phyloP scores from a whole-genome alignment of 306 rosid species.

The Mimosa bimucronata region DNA sequence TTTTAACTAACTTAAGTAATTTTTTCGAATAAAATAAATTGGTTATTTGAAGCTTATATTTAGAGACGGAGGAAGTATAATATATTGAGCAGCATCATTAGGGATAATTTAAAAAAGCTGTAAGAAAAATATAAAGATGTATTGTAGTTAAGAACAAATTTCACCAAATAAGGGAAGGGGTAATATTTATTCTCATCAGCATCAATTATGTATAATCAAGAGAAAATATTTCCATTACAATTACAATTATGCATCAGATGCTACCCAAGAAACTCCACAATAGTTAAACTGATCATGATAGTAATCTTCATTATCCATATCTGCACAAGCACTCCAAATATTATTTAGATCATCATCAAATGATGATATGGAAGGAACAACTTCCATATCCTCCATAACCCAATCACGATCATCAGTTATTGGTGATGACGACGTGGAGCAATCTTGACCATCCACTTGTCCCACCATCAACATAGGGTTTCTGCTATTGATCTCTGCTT shows the following conservation, averaged over 20 bases:
- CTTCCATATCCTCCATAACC: conserved; percentile 41
- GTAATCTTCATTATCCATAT: conserved; percentile 22
- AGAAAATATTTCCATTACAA: not conserved
- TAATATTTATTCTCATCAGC: too few species aligned
- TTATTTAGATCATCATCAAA: conserved; percentile 8
- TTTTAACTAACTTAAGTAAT: too few species aligned
- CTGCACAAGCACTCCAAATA: conserved; percentile 39
- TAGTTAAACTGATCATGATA: not conserved
- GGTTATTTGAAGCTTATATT: too few species aligned
- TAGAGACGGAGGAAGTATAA: too few species aligned
- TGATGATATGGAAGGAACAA: not conserved
- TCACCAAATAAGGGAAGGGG: too few species aligned
- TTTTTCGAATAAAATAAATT: too few species aligned
- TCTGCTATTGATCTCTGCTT: conserved; percentile 41
- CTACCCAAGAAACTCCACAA: not conserved
- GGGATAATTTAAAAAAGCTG: too few species aligned
- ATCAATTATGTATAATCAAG: too few species aligned
- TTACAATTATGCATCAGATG: not conserved
- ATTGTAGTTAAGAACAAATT: too few species aligned
- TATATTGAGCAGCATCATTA: too few species aligned
- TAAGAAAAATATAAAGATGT: too few species aligned
- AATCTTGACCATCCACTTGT: conserved; percentile 41
- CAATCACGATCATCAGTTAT: conserved; percentile 27
- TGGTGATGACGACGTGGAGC: conserved; percentile 35
- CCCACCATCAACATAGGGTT: conserved; percentile 11